Evolutionary conservation across 495 filamentous ascomycete genomes (phyloP).

Genomic region (Choiromyces venosus): DNA sequence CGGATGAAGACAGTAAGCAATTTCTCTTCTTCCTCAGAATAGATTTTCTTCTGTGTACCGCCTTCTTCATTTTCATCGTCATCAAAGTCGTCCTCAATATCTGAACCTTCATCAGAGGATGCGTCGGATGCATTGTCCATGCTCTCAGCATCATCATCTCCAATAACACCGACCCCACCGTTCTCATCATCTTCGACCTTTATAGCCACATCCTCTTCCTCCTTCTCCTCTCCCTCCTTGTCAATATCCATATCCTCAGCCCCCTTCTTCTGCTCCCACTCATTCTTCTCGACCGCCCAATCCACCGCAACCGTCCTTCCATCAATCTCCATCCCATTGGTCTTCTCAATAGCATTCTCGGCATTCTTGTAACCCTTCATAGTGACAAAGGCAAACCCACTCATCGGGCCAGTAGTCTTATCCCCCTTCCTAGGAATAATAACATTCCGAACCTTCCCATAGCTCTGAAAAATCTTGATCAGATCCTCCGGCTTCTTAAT

Average conservation of each 20-base stretch:
- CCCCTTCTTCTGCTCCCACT: conserved; percentile 59
- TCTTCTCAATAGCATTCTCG: conserved; percentile 71
- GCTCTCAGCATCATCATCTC: conserved; percentile 44
- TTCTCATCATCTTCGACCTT: conserved; percentile 45
- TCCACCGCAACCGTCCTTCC: conserved; percentile 84
- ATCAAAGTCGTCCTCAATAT: conserved; percentile 19
- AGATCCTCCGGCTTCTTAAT: conserved; percentile 81
- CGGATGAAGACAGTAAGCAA: conserved; percentile 81
- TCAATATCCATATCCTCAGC: conserved; percentile 36
- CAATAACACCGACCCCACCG: conserved; percentile 42
- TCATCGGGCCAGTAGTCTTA: conserved; percentile 50
- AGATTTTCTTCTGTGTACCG: neutral
- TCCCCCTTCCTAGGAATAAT: conserved; percentile 70
- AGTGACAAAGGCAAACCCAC: conserved; percentile 89
- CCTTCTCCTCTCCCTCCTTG: conserved; percentile 42
- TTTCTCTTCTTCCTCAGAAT: conserved; percentile 50
- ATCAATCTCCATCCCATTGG: conserved; percentile 88
- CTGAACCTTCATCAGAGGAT: conserved; percentile 40
- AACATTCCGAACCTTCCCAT: conserved; percentile 79
- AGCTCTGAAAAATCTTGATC: conserved; percentile 67
- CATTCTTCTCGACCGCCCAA: conserved; percentile 88
- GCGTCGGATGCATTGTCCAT: conserved; percentile 37
- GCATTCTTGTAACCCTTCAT: conserved; percentile 85
- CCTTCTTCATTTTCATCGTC: conserved; percentile 29
- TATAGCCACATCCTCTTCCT: conserved; percentile 47